Evolutionary conservation across 768 basidiomycete species (phyloP).

Genomic region (Lactifluus rugatus): DNA sequence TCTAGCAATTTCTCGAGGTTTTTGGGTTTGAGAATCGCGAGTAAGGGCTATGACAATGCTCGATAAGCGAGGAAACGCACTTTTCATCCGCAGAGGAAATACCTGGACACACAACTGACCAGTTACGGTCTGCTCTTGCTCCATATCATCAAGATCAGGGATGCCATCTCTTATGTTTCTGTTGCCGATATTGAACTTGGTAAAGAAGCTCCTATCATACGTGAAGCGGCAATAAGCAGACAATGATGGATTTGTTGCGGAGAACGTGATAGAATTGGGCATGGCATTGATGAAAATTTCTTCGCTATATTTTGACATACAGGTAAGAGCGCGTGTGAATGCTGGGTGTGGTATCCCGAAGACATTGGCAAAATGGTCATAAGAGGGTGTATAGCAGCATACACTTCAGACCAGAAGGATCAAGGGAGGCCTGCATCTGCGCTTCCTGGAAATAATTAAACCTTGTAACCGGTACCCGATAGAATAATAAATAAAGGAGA

Average conservation of each 20-base stretch:
- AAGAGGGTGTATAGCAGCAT: conserved; percentile 15
- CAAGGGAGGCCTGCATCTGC: conserved; percentile 60
- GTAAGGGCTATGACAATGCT: conserved; percentile 36
- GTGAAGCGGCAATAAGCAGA: conserved; percentile 78
- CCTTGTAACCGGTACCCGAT: background rate
- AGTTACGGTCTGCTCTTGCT: conserved; percentile 36
- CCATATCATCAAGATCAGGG: conserved; percentile 25
- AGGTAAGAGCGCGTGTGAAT: conserved; percentile 63
- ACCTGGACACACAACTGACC: conserved; percentile 70
- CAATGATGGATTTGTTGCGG: conserved; percentile 68
- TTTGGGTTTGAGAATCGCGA: conserved; percentile 65
- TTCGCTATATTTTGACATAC: conserved; percentile 76
- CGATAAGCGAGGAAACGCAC: conserved; percentile 20
- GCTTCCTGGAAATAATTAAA: background rate
- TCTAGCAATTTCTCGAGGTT: conserved; percentile 72
- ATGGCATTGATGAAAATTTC: conserved; percentile 64
- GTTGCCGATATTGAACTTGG: conserved; percentile 43
- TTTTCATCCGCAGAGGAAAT: conserved; percentile 7
- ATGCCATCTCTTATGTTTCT: conserved; percentile 14
- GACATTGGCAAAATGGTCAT: background rate
- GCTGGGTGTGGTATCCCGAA: conserved; percentile 32
- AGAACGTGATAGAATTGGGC: conserved; percentile 49
- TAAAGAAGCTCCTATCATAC: conserved; percentile 60
- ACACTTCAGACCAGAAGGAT: conserved; percentile 46
- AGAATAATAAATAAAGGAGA: background rate